These are phyloP conservation scores for Orbilia oligospora DNA, from an alignment of 2,329 filamentous ascomycete genomes.

Conservation along the genomic window DNA sequence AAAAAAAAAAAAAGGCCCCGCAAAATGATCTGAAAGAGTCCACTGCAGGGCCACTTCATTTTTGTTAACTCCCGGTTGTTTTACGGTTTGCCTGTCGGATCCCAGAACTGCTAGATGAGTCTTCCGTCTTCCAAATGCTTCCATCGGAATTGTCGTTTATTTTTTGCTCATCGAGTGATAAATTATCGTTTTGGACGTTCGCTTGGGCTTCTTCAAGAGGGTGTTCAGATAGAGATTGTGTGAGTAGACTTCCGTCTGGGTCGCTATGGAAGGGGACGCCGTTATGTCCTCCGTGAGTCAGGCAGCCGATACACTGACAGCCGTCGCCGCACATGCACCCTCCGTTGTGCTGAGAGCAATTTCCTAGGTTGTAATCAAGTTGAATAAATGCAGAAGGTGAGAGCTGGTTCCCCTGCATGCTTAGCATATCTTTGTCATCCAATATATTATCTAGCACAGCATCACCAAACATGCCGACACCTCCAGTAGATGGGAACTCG, in stretches of 20 bases:
- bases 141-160: slow-evolving; percentile 24
- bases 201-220: slow-evolving; percentile 20
- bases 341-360: slow-evolving; percentile 62
- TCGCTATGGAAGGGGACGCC: slow-evolving; percentile 32
- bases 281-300: slow-evolving; percentile 62
- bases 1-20: not conserved
- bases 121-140: slow-evolving; percentile 41
- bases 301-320: slow-evolving; percentile 64
- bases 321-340: slow-evolving; percentile 64
- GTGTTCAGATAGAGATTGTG: slow-evolving; percentile 18
- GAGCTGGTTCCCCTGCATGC: slow-evolving; percentile 49
- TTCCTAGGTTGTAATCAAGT: slow-evolving; percentile 62
- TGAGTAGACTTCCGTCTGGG: slow-evolving; percentile 23
- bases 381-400: slow-evolving; percentile 63
- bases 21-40: not conserved
- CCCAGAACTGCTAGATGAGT: slow-evolving; percentile 12
- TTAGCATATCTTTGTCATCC: slow-evolving; percentile 38
- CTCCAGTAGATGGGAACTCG: slow-evolving; percentile 28
- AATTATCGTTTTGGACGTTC: not conserved
- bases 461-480: slow-evolving; percentile 41
- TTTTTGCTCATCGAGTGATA: slow-evolving; percentile 22
- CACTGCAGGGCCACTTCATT: too few species aligned
- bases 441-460: slow-evolving; percentile 45
- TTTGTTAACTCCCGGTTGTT: not conserved
- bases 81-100: slow-evolving; percentile 5